Percentiles rank a stretch among this genome's conserved stretches.
Conservation (phyloP, 345 rosid species). For the Linum usitatissimum region DNA sequence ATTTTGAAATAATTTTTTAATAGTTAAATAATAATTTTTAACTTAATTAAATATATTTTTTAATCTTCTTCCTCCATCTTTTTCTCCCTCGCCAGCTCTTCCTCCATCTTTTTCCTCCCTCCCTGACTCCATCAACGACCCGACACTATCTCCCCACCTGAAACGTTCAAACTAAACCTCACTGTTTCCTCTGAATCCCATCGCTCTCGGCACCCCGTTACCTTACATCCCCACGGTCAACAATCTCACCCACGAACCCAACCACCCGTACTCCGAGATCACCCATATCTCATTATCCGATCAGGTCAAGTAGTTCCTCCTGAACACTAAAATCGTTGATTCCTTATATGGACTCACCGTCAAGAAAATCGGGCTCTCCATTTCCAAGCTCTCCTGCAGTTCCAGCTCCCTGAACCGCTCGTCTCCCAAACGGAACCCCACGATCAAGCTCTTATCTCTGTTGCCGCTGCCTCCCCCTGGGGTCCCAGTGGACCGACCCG, state of each 20-base stretch:
- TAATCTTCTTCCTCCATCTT: too few species aligned
- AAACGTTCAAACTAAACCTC: neutral
- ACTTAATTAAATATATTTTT: too few species aligned
- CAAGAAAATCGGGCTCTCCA: neutral
- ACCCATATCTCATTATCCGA: conserved; percentile 5
- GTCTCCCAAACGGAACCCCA: neutral
- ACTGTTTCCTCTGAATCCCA: conserved; percentile 4
- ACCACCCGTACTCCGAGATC: neutral
- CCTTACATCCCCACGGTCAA: neutral
- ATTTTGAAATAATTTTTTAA: too few species aligned
- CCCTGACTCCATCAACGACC: too few species aligned
- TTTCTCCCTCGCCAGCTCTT: too few species aligned
- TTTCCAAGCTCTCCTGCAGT: conserved; percentile 4
- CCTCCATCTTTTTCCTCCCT: too few species aligned
- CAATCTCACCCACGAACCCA: conserved; percentile 7
- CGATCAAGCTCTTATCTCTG: neutral
- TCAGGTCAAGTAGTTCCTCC: neutral
- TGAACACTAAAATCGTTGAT: neutral
- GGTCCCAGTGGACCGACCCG: conserved; percentile 6
- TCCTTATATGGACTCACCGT: neutral
- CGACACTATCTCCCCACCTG: neutral
- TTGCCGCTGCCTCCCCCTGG: too few species aligned
- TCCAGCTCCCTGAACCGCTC: conserved; percentile 3
- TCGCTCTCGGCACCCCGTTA: neutral
- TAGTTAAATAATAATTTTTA: too few species aligned